Base-by-base conservation (phyloP, 495 filamentous ascomycete genomes). In the Aspergillus leporis region DNA sequence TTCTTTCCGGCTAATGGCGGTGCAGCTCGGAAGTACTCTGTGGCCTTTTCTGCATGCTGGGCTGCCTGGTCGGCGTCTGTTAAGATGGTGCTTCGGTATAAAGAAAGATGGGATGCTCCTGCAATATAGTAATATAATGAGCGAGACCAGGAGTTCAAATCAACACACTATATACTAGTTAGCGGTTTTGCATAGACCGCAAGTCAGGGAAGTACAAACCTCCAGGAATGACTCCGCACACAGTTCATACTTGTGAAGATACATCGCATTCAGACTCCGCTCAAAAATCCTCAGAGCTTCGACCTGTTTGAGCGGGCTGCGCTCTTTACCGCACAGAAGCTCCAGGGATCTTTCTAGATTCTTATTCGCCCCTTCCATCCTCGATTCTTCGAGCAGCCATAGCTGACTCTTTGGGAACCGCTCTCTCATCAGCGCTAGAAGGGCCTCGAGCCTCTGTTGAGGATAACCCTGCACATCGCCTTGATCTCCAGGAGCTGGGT, bases 121-220 rank as follows among this genome's bases (percentile, higher is more conserved):
- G 90, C 89, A 50, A 93, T 89, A 74, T 93, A 98, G 64, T 92
- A 91, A 66, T 98, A 98, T 47, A 98, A 71, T 0, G 87, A 84
- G 48, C 90, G 92, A 25, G 87, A 91, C 94, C 95, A 98, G 55
- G 87, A 90, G 70, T 96, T 97, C 50, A 97, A 83, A 51, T 88
- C 86, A 40, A 92, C 78, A 65, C 93, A 94, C 69, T 83, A 16
- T 47, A 34, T 19, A 61, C 23, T 9, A 12, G 41, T 66, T 36
- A 66, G 61, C 40, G 3, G 22, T 46, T 9, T 3, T 9, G 23
- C 13, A 38, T 13, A 50, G 51, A n/a, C n/a, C n/a, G n/a, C n/a
- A n/a, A n/a, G n/a, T n/a, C n/a, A n/a, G n/a, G n/a, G 34, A 32
- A 31, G 34, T 6, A 61, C 66, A 66, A 53, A 81, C 81, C 73